phyloP scores from a whole-genome alignment of 2,329 filamentous ascomycete genomes.

The Dothistroma septosporum region DNA sequence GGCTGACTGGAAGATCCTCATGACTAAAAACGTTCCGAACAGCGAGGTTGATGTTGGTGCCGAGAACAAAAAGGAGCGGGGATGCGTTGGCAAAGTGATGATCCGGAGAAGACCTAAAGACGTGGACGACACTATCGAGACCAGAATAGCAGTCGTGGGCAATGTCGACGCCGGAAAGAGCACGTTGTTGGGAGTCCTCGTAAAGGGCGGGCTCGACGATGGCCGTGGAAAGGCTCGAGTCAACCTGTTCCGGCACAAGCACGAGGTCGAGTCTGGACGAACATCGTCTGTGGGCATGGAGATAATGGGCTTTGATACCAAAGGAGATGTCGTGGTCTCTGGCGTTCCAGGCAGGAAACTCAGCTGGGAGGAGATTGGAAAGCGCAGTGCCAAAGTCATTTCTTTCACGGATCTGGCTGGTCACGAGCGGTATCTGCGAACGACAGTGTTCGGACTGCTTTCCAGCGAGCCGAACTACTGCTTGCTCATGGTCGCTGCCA shows the following conservation, averaged over 20 bases:
- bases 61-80: conserved; percentile 61
- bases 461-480: conserved; percentile 97
- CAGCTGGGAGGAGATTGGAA: conserved; percentile 97
- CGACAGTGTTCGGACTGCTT: conserved; percentile 90
- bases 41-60: conserved; percentile 68
- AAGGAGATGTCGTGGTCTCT: conserved; percentile 75
- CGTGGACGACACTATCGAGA: conserved; percentile 88
- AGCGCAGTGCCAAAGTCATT: conserved; percentile 90
- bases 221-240: conserved; percentile 89
- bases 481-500: conserved; percentile 95
- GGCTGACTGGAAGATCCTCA: conserved; percentile 74
- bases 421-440: conserved; percentile 90
- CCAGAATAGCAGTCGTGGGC: conserved; percentile 90
- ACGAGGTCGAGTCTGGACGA: conserved; percentile 91
- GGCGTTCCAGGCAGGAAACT: conserved; percentile 79
- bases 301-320: conserved; percentile 93
- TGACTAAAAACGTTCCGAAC: conserved; percentile 81
- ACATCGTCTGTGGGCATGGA: conserved; percentile 98
- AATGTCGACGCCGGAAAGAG: conserved; percentile 98
- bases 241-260: conserved; percentile 95
- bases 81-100: conserved; percentile 79
- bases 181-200: conserved; percentile 89
- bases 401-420: conserved; percentile 93
- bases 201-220: conserved; percentile 93
- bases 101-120: conserved; percentile 69